These are phyloP conservation scores for Lepidium sativum DNA, from an alignment of 345 rosid genomes.

Conservation along the genomic window DNA sequence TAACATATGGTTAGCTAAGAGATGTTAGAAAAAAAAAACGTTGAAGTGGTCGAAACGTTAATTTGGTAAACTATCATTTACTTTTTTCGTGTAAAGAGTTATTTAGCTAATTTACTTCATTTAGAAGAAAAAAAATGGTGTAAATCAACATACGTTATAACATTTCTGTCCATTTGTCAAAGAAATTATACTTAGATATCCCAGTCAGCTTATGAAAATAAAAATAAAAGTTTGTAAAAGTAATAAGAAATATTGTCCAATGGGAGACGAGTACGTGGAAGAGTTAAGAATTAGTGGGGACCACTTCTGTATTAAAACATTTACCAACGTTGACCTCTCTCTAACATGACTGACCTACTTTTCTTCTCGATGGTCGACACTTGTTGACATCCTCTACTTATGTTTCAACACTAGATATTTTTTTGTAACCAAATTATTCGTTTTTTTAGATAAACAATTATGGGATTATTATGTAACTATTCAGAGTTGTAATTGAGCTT, in stretches of 20 bases:
- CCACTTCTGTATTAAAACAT: not conserved
- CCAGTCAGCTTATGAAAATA: not conserved
- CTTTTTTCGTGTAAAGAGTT: not conserved
- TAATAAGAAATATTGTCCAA: not conserved
- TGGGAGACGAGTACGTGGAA: not conserved
- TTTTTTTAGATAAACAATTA: no score
- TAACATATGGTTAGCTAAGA: no score
- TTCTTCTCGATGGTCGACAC: not conserved
- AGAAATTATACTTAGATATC: no score
- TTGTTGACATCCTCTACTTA: not conserved
- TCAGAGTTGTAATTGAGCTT: no score
- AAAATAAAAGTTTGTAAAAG: not conserved
- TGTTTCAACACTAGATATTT: not conserved
- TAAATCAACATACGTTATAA: no score
- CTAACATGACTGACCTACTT: not conserved
- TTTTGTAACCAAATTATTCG: not conserved
- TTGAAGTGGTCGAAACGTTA: not conserved
- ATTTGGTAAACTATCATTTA: not conserved
- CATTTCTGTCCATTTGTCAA: not conserved
- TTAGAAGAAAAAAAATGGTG: no score
- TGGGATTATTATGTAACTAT: no score
- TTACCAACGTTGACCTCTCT: slow-evolving; percentile 5
- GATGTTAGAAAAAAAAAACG: no score
- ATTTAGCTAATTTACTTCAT: no score
- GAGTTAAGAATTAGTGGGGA: not conserved